Conservation (phyloP, 805 yeast species). For the Hanseniaspora lachancei region DNA sequence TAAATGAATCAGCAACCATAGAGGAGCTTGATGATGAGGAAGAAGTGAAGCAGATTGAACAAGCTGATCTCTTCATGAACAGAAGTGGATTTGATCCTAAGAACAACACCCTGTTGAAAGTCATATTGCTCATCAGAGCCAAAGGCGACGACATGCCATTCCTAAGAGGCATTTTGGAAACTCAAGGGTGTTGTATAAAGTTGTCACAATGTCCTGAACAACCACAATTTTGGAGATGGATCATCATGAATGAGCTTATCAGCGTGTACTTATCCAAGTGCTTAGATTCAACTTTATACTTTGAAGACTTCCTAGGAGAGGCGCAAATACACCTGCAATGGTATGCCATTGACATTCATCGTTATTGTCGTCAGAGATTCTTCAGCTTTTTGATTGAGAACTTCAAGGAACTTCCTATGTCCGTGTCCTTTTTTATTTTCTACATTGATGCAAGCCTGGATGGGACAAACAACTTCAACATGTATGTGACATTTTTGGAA, state of each 20-base stretch:
- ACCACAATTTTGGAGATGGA: slow-evolving; percentile 6
- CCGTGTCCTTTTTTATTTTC: slow-evolving; percentile 7
- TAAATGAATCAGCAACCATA: background rate
- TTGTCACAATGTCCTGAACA: background rate
- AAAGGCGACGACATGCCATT: background rate
- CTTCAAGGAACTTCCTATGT: slow-evolving; percentile 6
- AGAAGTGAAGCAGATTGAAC: background rate
- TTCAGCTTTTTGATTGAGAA: slow-evolving; percentile 7
- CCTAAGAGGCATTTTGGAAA: slow-evolving; percentile 1
- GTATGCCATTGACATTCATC: slow-evolving; percentile 8
- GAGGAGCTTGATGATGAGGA: background rate
- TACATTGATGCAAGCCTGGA: background rate
- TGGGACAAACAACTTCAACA: background rate
- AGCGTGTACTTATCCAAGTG: background rate
- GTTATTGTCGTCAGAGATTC: background rate
- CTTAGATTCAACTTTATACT: background rate
- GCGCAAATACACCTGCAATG: slow-evolving; percentile 2
- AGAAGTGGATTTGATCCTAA: background rate
- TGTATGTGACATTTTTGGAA: background rate
- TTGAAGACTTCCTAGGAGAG: slow-evolving; percentile 8
- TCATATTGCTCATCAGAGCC: background rate
- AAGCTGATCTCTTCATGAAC: background rate
- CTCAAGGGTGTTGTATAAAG: slow-evolving; percentile 7
- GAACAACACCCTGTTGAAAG: background rate
- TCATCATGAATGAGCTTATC: background rate